Percentiles rank a stretch among this genome's conserved stretches.
Conservation (phyloP, 1,284 basidiomycete species). For the Fereydounia khargensis region DNA sequence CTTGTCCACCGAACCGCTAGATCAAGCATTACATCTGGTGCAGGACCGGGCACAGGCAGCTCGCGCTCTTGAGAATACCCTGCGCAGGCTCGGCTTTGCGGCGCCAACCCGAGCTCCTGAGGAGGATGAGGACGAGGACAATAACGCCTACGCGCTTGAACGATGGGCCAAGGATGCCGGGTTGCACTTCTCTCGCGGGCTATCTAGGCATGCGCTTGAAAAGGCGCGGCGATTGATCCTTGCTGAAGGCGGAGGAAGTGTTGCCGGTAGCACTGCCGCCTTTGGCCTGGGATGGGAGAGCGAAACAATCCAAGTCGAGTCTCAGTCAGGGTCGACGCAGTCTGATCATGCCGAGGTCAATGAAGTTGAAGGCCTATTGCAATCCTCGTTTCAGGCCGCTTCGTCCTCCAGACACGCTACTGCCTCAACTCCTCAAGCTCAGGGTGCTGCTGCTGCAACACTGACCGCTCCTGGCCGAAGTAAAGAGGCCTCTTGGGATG, state of each 20-base stretch:
- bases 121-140: background rate
- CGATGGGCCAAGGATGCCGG: background rate
- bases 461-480: background rate
- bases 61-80: background rate
- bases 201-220: background rate
- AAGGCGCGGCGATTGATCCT: background rate
- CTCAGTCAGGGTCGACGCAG: background rate
- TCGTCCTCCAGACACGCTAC: too few species aligned
- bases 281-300: background rate
- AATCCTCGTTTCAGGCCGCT: too few species aligned
- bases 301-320: background rate
- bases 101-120: background rate
- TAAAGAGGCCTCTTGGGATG: background rate
- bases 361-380: background rate
- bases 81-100: background rate
- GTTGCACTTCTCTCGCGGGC: background rate
- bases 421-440: too few species aligned
- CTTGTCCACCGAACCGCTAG: background rate
- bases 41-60: background rate
- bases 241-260: constrained; percentile 1
- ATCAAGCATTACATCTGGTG: background rate
- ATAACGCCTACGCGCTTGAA: background rate
- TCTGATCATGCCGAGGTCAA: background rate
- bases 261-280: constrained; percentile 1
- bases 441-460: background rate